Evolutionary conservation across 2,329 filamentous ascomycete species (phyloP).

Genomic region (Cladorrhinum sp.): DNA sequence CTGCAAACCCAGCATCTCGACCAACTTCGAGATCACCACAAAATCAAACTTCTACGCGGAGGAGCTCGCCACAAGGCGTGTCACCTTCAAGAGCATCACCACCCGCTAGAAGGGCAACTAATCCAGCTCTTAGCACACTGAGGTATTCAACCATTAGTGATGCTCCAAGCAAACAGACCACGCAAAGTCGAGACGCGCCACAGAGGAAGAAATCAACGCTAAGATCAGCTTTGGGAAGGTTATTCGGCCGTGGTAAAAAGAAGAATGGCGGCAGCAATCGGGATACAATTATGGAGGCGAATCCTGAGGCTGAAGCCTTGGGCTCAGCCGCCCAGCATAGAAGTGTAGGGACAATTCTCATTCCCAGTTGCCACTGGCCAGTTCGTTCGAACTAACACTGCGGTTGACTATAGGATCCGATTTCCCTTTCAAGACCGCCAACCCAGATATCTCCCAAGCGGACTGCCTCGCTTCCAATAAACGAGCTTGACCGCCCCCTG

Average conservation of each 20-base stretch:
- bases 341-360: slow-evolving; percentile 43
- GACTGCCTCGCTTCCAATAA: slow-evolving; percentile 57
- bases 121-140: slow-evolving; percentile 38
- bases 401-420: slow-evolving; percentile 36
- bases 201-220: slow-evolving; percentile 58
- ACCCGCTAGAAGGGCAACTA: slow-evolving; percentile 30
- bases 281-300: slow-evolving; percentile 30
- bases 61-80: slow-evolving; percentile 18
- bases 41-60: slow-evolving; percentile 14
- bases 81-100: slow-evolving; percentile 22
- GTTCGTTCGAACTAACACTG: background rate
- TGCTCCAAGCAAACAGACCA: slow-evolving; percentile 36
- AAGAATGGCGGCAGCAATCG: slow-evolving; percentile 38
- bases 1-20: slow-evolving; percentile 17
- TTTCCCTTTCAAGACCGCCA: slow-evolving; percentile 33
- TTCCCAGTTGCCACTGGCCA: background rate
- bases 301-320: slow-evolving; percentile 28
- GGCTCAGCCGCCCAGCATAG: slow-evolving; percentile 40
- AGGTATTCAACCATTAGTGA: slow-evolving; percentile 49
- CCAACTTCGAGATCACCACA: slow-evolving; percentile 23
- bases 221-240: slow-evolving; percentile 51
- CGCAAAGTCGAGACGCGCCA: slow-evolving; percentile 37
- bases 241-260: slow-evolving; percentile 59
- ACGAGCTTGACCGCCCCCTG: slow-evolving; percentile 58
- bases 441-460: slow-evolving; percentile 47